Base-by-base conservation (phyloP, 2,329 filamentous ascomycete species). In the Aphanocladium album region DNA sequence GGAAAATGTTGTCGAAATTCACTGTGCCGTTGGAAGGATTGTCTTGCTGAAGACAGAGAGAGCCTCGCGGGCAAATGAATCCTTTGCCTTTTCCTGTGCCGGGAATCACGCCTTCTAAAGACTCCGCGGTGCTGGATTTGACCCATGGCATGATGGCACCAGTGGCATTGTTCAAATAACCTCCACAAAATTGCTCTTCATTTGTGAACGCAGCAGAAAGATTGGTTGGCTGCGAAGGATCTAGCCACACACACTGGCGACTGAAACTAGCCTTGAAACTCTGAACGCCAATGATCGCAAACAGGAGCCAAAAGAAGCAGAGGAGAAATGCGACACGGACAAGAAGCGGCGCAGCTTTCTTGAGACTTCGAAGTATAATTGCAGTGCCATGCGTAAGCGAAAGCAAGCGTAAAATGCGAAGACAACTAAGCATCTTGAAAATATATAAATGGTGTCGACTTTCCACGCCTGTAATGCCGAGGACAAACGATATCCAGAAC, bases 281-380 rank as follows among this genome's bases (percentile, higher is more conserved):
- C 72, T 99, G 96, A 23, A 99, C 89, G 6, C 95, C 96, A 62
- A 99, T 88, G 64, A 99, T 97, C 41, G 92, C 95, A 76, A 99
- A 99, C 12, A 98, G 78, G 46, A 99, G 83, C 95, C 95, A 99
- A 76, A 99, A 99, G 76, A 99, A 99, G 16, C 90, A 84, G 66
- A 99, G 92, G 23, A 99, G 80, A 71, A 99, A 97, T 1, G 91
- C 93, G 35, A 99, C 93, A 64, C 96, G 91, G 27, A 97, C 85
- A 25, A 99, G 84, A 39, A 96, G 80, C 2, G 96, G 95, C 0
- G 93, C 91, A 1, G 95, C 93, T 71, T 96, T 96, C 72, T 99
- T 99, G 63, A 99, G 75, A 82, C 93, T 98, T 72, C 91, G 85
- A 49, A 99, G 79, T 69, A 99, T 99, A 61, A 98, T 93, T 57